These are phyloP conservation scores for Saccharomycopsis amapae DNA, from an alignment of 805 yeast species.

Conservation along the genomic window DNA sequence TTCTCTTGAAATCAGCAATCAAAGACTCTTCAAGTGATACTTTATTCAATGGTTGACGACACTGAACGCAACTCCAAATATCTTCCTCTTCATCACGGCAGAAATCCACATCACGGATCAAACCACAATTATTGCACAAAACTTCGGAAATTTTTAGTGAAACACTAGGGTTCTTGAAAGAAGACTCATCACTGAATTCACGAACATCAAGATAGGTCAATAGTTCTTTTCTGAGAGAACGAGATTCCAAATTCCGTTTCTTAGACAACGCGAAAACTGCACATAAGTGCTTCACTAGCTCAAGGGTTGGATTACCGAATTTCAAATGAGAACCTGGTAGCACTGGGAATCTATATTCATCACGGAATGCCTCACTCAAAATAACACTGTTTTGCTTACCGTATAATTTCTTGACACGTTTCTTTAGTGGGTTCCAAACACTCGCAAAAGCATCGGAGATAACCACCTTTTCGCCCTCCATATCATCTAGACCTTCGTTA, in stretches of 20 bases:
- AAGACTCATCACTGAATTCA: conserved; percentile 75
- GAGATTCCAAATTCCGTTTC: conserved; percentile 60
- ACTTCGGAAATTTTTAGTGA: conserved; percentile 60
- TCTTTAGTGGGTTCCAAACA: conserved; percentile 50
- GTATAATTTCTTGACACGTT: conserved; percentile 57
- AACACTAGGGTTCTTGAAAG: conserved; percentile 67
- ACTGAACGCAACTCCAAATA: conserved; percentile 56
- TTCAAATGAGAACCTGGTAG: conserved; percentile 66
- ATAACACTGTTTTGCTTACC: conserved; percentile 69
- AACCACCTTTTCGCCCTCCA: conserved; percentile 29
- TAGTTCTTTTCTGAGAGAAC: conserved; percentile 68
- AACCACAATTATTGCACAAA: conserved; percentile 74
- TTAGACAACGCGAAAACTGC: conserved; percentile 65
- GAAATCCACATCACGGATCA: conserved; percentile 68
- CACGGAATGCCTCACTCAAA: conserved; percentile 52
- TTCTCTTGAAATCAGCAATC: conserved; percentile 52
- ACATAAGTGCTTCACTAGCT: conserved; percentile 66
- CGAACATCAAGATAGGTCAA: conserved; percentile 67
- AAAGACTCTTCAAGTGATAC: conserved; percentile 73
- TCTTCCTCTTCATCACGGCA: conserved; percentile 55
- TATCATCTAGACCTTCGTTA: conserved; percentile 32
- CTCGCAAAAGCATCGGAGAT: conserved; percentile 44
- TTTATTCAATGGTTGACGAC: conserved; percentile 57
- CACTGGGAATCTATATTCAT: conserved; percentile 65
- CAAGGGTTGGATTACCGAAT: conserved; percentile 66